Conservation (phyloP, 2,329 filamentous ascomycete species). For the Coccinonectria pachysandricola region DNA sequence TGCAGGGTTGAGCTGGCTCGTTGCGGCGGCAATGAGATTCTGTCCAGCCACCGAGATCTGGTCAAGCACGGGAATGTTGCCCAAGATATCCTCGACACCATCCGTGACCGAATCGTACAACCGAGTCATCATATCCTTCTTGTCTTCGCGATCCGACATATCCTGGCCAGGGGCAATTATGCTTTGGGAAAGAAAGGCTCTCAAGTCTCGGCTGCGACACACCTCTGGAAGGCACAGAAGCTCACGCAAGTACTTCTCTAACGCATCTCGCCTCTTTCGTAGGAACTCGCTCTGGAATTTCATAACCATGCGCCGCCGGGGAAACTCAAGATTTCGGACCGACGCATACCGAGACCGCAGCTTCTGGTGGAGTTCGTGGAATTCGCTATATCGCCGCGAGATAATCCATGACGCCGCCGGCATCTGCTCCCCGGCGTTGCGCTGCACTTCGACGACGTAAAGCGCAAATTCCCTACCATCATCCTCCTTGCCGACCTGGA, state of each 20-base stretch:
- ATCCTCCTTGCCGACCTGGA: conserved; percentile 83
- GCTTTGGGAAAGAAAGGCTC: conserved; percentile 85
- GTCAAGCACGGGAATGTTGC: conserved; percentile 90
- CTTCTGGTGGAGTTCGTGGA: conserved; percentile 87
- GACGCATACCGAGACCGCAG: conserved; percentile 77
- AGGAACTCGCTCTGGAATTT: conserved; percentile 95
- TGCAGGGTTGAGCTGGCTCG: conserved; percentile 49
- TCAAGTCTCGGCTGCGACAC: conserved; percentile 83
- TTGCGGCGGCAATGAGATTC: conserved; percentile 72
- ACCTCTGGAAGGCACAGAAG: conserved; percentile 83
- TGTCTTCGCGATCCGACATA: conserved; percentile 49
- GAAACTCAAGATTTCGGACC: conserved; percentile 84
- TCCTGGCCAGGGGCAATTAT: conserved; percentile 58
- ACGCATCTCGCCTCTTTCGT: conserved; percentile 70
- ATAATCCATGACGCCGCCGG: conserved; percentile 91
- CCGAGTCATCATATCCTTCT: conserved; percentile 82
- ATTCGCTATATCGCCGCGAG: conserved; percentile 90
- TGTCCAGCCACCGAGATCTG: conserved; percentile 89
- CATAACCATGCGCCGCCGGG: conserved; percentile 83
- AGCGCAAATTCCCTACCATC: conserved; percentile 90
- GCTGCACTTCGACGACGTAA: conserved; percentile 84
- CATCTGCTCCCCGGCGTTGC: conserved; percentile 90
- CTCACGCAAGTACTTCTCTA: conserved; percentile 77
- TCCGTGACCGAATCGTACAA: conserved; percentile 96
- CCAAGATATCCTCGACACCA: conserved; percentile 95